phyloP scores from a whole-genome alignment of 306 rosid genomes.

The Corylus avellana region DNA sequence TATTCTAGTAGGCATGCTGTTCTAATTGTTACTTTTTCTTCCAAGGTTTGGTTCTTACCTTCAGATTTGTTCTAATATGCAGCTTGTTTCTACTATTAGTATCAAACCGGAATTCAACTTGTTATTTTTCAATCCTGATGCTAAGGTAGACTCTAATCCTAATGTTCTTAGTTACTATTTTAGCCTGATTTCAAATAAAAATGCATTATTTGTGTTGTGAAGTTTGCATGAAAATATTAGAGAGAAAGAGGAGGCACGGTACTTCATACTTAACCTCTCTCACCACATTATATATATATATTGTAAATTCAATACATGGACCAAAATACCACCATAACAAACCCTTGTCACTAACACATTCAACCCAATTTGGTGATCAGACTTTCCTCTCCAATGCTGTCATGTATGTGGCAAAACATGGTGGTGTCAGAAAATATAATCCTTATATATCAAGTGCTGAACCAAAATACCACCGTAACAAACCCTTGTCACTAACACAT shows the following conservation, averaged over 20 bases:
- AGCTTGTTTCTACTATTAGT: slow-evolving; percentile 87
- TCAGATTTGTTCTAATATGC: slow-evolving; percentile 42
- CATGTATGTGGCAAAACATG: not conserved
- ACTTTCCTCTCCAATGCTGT: not conserved
- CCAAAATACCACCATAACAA: too few relatives aligned
- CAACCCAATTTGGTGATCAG: too few relatives aligned
- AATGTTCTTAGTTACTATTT: slow-evolving; percentile 1
- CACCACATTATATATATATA: too few relatives aligned
- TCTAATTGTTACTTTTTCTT: slow-evolving; percentile 22
- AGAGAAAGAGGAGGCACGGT: too few relatives aligned
- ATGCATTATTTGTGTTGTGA: not conserved
- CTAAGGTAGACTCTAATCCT: slow-evolving; percentile 56
- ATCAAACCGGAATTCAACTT: slow-evolving; percentile 75
- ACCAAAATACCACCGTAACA: too few relatives aligned
- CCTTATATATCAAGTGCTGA: not conserved
- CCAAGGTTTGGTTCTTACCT: slow-evolving; percentile 39
- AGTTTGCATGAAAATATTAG: too few relatives aligned
- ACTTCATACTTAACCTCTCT: too few relatives aligned
- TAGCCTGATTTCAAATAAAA: not conserved
- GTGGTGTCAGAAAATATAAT: not conserved
- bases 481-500: too few relatives aligned
- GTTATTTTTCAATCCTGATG: slow-evolving; percentile 69
- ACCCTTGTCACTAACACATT: too few relatives aligned
- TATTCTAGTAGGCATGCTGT: slow-evolving; percentile 8
- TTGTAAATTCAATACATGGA: too few relatives aligned